Conservation (phyloP, 2,329 filamentous ascomycete species). For the Aspergillus udagawae region DNA sequence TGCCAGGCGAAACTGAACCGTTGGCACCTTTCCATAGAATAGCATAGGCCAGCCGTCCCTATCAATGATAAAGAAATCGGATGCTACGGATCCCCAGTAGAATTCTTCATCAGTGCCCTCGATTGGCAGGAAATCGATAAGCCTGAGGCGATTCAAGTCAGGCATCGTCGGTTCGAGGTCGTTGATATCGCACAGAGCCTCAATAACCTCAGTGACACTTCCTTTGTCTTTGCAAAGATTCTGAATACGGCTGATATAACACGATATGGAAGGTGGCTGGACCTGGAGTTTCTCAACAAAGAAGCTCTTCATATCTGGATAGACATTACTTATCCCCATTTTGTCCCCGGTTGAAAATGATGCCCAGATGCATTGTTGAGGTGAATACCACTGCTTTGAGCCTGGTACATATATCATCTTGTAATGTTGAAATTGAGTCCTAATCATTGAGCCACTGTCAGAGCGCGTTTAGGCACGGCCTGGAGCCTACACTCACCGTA, state of each 20-base stretch:
- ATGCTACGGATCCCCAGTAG: background rate
- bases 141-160: background rate
- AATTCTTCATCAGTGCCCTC: background rate
- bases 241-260: background rate
- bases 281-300: constrained; percentile 1
- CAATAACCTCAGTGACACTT: background rate
- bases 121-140: background rate
- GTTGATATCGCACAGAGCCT: background rate
- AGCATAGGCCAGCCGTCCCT: background rate
- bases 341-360: background rate
- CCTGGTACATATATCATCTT: background rate
- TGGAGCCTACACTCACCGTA: too few relatives aligned
- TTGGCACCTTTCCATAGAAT: background rate
- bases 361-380: background rate
- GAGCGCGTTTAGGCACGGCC: too few relatives aligned
- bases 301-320: background rate
- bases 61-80: constrained; percentile 4
- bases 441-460: background rate
- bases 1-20: background rate
- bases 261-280: background rate
- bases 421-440: background rate
- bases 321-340: constrained; percentile 1
- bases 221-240: background rate
- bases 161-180: background rate
- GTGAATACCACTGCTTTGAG: background rate